Evolutionary conservation across 2,329 filamentous ascomycete genomes (phyloP).

Genomic region (Aspergillus calidoustus): DNA sequence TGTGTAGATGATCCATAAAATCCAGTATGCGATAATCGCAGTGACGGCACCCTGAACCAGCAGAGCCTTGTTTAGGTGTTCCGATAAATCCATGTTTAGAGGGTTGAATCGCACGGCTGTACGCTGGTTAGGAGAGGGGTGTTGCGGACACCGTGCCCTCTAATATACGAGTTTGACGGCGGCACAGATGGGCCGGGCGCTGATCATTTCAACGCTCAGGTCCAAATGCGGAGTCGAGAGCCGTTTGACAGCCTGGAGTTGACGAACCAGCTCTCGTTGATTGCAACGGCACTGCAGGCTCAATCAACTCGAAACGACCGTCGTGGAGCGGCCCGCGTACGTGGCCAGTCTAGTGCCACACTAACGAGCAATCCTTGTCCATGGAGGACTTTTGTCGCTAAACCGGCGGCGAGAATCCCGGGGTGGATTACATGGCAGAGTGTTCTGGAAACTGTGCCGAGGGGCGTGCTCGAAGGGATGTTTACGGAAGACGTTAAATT

Average conservation of each 20-base stretch:
- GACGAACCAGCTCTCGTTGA: neutral
- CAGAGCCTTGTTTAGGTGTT: neutral
- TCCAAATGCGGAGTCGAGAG: too few relatives aligned
- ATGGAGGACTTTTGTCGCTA: neutral
- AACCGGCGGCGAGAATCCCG: too few relatives aligned
- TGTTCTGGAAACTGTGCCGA: neutral
- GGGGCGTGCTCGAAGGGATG: too few relatives aligned
- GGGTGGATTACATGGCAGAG: neutral
- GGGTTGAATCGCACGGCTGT: neutral
- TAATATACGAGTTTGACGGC: too few relatives aligned
- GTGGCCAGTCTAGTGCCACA: too few relatives aligned
- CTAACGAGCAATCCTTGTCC: neutral
- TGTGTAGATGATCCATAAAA: conserved; percentile 32
- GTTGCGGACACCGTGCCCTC: too few relatives aligned
- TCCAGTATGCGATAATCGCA: conserved; percentile 14
- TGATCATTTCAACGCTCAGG: neutral
- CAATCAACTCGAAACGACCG: neutral
- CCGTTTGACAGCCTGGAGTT: neutral
- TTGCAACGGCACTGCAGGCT: neutral
- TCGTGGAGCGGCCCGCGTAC: neutral
- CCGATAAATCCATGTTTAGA: neutral
- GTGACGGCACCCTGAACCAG: neutral
- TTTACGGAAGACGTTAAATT: too few relatives aligned
- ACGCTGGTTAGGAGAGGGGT: too few relatives aligned
- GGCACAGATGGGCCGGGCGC: too few relatives aligned